phyloP scores from a whole-genome alignment of 495 filamentous ascomycete genomes.

The Diplogelasinospora grovesii region DNA sequence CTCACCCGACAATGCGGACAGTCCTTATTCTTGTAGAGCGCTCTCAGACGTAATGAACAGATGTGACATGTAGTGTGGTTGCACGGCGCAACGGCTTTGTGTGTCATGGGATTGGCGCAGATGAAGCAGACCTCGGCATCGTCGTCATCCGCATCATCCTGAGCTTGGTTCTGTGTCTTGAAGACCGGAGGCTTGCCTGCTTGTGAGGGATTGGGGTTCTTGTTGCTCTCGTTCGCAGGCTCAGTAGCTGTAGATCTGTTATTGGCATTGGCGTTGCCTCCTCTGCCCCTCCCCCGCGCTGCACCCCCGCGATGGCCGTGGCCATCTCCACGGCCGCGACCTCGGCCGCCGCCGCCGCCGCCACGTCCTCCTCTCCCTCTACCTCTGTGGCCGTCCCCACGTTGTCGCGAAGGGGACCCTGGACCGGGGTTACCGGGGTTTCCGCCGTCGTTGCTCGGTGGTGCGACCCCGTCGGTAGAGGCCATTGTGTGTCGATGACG shows the following conservation, averaged over 20 bases:
- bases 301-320: slow-evolving; percentile 5
- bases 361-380: slow-evolving; percentile 34
- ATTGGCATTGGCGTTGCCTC: slow-evolving; percentile 2
- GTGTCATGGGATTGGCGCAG: slow-evolving; percentile 78
- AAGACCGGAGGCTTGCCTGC: slow-evolving; percentile 10
- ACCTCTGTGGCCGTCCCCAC: slow-evolving; percentile 32
- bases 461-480: slow-evolving; percentile 12
- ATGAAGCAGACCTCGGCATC: slow-evolving; percentile 92
- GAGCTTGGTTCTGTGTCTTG: slow-evolving; percentile 15
- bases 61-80: slow-evolving; percentile 96
- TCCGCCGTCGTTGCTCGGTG: slow-evolving; percentile 7
- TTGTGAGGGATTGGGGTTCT: slow-evolving; percentile 7
- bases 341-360: slow-evolving; percentile 11
- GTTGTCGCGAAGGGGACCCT: slow-evolving; percentile 12
- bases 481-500: slow-evolving; percentile 9
- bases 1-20: slow-evolving; percentile 90
- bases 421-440: not conserved
- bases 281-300: slow-evolving; percentile 14
- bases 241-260: slow-evolving; percentile 3
- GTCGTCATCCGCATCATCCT: slow-evolving; percentile 38
- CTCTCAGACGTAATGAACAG: slow-evolving; percentile 80
- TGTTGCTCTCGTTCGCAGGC: not conserved
- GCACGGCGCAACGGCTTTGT: slow-evolving; percentile 82
- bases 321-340: slow-evolving; percentile 12
- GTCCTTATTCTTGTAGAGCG: slow-evolving; percentile 89